Conservation (phyloP, 1,139 yeast species). For the Suhomyces chickasaworum region DNA sequence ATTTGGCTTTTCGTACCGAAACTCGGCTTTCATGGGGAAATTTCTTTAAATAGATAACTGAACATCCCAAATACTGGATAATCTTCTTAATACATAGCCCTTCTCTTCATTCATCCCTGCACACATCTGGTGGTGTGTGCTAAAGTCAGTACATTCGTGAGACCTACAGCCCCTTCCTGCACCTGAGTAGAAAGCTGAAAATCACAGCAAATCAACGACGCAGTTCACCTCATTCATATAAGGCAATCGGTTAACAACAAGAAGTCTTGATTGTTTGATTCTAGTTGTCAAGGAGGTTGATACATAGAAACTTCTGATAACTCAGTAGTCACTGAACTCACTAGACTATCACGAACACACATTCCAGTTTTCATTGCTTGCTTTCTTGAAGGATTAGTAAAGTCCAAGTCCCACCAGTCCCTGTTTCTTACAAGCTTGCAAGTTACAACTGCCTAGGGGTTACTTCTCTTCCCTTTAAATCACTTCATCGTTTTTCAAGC, state of each 20-base stretch:
- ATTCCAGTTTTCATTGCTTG: background rate
- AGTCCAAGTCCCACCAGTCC: background rate
- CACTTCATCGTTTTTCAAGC: background rate
- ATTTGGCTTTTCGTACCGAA: background rate
- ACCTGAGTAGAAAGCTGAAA: conserved; percentile 6
- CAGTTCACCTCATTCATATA: background rate
- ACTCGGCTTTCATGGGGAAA: background rate
- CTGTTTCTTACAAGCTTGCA: background rate
- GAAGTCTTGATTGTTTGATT: conserved; percentile 2
- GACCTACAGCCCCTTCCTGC: conserved; percentile 13
- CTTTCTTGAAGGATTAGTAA: background rate
- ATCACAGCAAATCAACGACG: conserved; percentile 15
- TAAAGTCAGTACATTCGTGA: conserved; percentile 2
- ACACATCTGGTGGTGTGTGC: conserved; percentile 3
- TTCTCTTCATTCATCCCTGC: background rate
- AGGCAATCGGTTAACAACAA: conserved; percentile 1
- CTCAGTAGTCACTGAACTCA: background rate
- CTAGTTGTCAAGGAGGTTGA: conserved; percentile 1
- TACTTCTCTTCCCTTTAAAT: background rate
- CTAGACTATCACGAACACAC: background rate
- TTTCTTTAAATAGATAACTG: background rate
- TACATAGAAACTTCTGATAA: background rate
- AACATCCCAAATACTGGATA: background rate
- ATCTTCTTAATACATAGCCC: background rate
- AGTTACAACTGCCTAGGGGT: background rate